These are phyloP conservation scores for Alternaria panax DNA, from an alignment of 2,329 filamentous ascomycete species.

Conservation along the genomic window DNA sequence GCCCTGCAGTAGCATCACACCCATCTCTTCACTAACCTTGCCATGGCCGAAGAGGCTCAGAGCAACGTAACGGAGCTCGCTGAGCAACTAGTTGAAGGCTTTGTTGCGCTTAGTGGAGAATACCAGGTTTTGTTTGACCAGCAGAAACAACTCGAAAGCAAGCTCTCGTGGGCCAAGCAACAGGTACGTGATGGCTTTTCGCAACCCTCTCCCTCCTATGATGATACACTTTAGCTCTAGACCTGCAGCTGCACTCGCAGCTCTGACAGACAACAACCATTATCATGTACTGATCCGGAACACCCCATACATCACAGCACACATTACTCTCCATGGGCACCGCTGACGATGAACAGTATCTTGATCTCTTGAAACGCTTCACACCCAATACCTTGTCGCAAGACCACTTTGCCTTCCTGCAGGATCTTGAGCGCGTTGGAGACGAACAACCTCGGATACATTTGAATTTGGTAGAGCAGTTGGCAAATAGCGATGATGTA, in stretches of 20 bases:
- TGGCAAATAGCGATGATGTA: conserved; percentile 45
- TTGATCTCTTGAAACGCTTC: conserved; percentile 51
- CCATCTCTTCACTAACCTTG: conserved; percentile 18
- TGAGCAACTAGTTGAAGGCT: conserved; percentile 56
- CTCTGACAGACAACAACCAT: conserved; percentile 56
- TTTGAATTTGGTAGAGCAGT: conserved; percentile 45
- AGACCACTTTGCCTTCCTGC: conserved; percentile 51
- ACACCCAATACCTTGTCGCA: conserved; percentile 49
- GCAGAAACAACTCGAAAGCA: conserved; percentile 56
- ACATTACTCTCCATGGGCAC: neutral
- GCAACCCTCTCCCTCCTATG: conserved; percentile 39
- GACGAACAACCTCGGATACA: conserved; percentile 35
- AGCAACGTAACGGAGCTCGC: conserved; percentile 43
- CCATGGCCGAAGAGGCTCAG: conserved; percentile 39
- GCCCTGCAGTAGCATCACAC: neutral
- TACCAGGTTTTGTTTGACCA: conserved; percentile 56
- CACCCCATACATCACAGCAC: conserved; percentile 6
- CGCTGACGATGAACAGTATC: conserved; percentile 46
- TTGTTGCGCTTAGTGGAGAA: conserved; percentile 56
- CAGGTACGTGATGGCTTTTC: conserved; percentile 51
- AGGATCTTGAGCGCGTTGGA: conserved; percentile 48
- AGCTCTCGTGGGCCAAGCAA: conserved; percentile 57
- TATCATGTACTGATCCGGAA: conserved; percentile 51
- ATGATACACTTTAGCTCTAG: conserved; percentile 61
- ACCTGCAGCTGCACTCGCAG: conserved; percentile 58